Conservation (phyloP, 192 early-diverging fungal species). For the Pilaira anomala region DNA sequence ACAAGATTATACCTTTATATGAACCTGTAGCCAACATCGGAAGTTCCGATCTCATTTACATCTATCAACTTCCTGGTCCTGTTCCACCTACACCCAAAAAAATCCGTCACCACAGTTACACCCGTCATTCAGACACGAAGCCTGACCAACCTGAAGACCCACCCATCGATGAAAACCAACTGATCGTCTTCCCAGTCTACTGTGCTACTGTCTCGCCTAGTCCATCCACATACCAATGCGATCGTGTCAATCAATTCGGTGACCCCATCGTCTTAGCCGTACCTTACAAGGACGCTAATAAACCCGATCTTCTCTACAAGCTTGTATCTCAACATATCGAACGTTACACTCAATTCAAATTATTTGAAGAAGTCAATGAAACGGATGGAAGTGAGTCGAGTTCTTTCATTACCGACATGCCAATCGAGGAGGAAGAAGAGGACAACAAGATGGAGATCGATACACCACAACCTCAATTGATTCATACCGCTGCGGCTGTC, state of each 20-base stretch:
- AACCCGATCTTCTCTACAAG: constrained; percentile 33
- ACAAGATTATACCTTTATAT: constrained; percentile 49
- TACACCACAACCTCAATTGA: constrained; percentile 2
- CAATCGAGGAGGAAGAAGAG: not conserved
- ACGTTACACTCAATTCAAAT: constrained; percentile 39
- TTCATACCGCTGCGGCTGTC: constrained; percentile 33
- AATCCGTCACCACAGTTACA: not conserved
- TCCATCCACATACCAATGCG: constrained; percentile 22
- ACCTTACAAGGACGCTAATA: constrained; percentile 35
- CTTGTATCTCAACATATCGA: constrained; percentile 40
- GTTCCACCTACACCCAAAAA: constrained; percentile 15
- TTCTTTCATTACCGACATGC: not conserved
- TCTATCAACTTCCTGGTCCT: constrained; percentile 35
- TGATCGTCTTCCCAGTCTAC: constrained; percentile 31
- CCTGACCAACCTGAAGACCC: not conserved
- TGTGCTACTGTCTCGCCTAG: constrained; percentile 31
- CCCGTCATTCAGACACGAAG: not conserved
- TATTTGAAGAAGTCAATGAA: constrained; percentile 32
- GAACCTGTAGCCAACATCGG: constrained; percentile 46
- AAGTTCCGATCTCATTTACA: constrained; percentile 25
- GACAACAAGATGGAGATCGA: not conserved
- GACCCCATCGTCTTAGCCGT: constrained; percentile 46
- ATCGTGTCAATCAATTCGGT: constrained; percentile 29
- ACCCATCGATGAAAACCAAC: not conserved
- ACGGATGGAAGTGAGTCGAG: not conserved